Evolutionary conservation across 2,329 filamentous ascomycete species (phyloP), one percentile per base, ranked within the genome.

Genomic region (Ustulina deusta): DNA sequence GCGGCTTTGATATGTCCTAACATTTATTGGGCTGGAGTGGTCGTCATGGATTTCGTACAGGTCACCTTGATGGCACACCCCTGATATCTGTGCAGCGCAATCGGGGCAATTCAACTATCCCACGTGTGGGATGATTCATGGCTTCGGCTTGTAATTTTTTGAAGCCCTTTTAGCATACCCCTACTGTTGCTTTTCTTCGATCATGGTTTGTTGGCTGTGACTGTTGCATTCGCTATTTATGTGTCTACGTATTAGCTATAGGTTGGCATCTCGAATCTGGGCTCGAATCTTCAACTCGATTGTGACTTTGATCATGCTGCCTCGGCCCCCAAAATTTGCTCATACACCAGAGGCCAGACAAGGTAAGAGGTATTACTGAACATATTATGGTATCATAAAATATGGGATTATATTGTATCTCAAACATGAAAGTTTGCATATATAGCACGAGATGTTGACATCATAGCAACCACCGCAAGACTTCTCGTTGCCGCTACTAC

Each of bases 1-100:
- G 17, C 17, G 61, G 52, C 17, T 48, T n/a, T 46, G 42, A 66
- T 55, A 61, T 58, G 51, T 29, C 13, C 42, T 48, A 63, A 46
- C 46, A 54, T 6, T 13, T 22, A 29, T 42, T 58, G 29, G 42
- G 57, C 15, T 46, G 51, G 29, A 36, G 55, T 38, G 55, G 42
- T 32, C 6, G 29, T 59, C 5, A 52, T 61, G 48, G 49, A 57
- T 54, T 57, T 60, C 54, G 29, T 54, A 57, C 13, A 15, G 54
- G n/a, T 10, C 17, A 25, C 11, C 20, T 44, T 62, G 52, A 36
- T 34, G 29, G 27, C 17, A 10, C 6, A 40, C 17, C 32, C 46
- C 11, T 46, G 51, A 46, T 46, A 60, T 32, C 49, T 55, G n/a
- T 61, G 57, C 36, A 34, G 22, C 40, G 48, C 36, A 51, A 46